Conservation (phyloP, 1,284 basidiomycete genomes). For the Sporisorium exsertum region DNA sequence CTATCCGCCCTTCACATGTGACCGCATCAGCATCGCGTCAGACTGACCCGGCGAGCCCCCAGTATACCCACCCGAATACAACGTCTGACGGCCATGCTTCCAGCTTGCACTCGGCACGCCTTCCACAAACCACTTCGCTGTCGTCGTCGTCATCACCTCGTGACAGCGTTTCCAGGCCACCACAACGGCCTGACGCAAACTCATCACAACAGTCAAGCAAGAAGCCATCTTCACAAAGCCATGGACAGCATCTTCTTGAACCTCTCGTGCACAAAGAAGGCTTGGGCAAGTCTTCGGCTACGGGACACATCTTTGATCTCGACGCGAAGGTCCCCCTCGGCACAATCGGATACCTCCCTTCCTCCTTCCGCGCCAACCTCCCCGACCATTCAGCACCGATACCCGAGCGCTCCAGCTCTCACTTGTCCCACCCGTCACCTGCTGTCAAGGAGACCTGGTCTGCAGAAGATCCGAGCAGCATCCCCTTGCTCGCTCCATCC, state of each 20-base stretch:
- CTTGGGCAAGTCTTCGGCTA: slow-evolving; percentile 12
- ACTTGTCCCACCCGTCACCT: slow-evolving; percentile 2
- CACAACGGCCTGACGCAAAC: background rate
- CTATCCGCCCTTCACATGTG: background rate
- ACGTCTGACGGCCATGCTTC: background rate
- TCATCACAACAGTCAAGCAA: background rate
- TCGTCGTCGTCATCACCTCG: background rate
- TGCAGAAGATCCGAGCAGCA: slow-evolving; percentile 31
- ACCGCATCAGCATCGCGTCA: background rate
- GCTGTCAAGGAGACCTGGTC: slow-evolving; percentile 16
- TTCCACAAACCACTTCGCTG: background rate
- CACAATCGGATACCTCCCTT: slow-evolving; percentile 27
- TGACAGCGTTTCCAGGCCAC: background rate
- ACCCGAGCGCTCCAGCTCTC: slow-evolving; percentile 41
- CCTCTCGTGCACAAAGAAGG: slow-evolving; percentile 5
- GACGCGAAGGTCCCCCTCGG: slow-evolving; percentile 38
- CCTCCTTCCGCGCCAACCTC: slow-evolving; percentile 19
- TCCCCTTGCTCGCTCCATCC: slow-evolving; percentile 24
- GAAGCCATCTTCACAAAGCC: background rate
- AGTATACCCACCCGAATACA: slow-evolving; percentile 16
- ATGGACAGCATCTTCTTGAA: slow-evolving; percentile 4
- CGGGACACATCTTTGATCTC: slow-evolving; percentile 43
- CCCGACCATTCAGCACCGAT: slow-evolving; percentile 23
- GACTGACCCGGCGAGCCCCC: background rate
- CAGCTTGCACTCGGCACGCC: background rate